Evolutionary conservation across 1,284 basidiomycete species (phyloP), one percentile per base, ranked within the genome.

Genomic region (Rhodotorula sp.): DNA sequence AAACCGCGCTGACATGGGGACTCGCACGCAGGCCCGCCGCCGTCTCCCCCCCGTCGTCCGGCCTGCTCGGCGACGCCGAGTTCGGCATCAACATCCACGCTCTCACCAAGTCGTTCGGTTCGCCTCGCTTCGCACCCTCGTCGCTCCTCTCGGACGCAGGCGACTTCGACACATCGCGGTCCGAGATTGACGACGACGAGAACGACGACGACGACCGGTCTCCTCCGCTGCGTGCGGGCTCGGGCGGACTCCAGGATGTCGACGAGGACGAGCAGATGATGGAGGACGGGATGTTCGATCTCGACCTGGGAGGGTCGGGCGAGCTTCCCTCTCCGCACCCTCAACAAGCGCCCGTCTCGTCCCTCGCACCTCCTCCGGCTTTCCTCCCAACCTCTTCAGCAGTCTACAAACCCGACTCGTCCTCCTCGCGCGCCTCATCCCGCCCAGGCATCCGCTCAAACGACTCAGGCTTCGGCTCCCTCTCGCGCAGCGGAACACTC

Each of bases 1-100:
- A 20, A 10, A 7, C 2, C 5, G 2, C 7, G 2, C 54, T 52
- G 24, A 34, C 15, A 4, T 2, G 7, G 1, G 28, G 2, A 22
- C 37, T 4, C 30, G 6, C 8, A 86, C 71, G 93, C 84, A 76
- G 84, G 85, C 85, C 85, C 1, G 82, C 82, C 10, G 83, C 84
- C 24, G 81, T 85, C 24, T 83, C 83, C 16, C 83, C 83, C 11
- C 80, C 81, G 4, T 74, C 78, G 15, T 81, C 81, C 5, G 81
- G 81, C 18, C 72, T 82, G 61, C 77, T 82, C 26, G 81, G 81
- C 40, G 80, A 80, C 28, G 78, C 80, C 54, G 73, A 76, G 65
- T 74, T 81, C 69, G 81, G 81, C 67, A 65, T 77, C 79, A 64
- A 78, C 62, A 68, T 74, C 34, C 60, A 79, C 78, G 75, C 68